A percentile compares a stretch with the other conserved stretches of the same genome.
phyloP scores from a whole-genome alignment of 2,329 filamentous ascomycete species.

The Diaporthe velutina region DNA sequence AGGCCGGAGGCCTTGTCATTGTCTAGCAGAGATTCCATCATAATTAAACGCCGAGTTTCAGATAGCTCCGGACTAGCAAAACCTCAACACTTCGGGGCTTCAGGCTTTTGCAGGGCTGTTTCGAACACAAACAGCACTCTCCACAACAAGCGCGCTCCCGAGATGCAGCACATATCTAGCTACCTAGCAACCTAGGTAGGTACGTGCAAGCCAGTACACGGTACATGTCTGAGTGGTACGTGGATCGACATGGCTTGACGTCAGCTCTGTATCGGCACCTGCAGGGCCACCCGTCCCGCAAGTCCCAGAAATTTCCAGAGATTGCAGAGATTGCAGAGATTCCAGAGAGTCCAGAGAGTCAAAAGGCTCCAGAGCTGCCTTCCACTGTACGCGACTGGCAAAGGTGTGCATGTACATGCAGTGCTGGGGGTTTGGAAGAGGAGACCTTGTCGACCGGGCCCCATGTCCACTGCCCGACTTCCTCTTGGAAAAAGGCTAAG shows the following conservation, averaged over 20 bases:
- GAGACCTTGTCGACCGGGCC: background rate
- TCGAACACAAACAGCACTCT: slow-evolving; percentile 25
- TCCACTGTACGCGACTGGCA: background rate
- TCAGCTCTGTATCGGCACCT: slow-evolving; percentile 16
- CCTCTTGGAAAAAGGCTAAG: background rate
- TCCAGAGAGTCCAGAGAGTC: background rate
- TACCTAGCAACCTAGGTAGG: no score
- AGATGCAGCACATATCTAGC: background rate
- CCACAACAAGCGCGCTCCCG: background rate
- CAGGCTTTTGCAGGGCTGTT: slow-evolving; percentile 22
- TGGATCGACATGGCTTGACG: slow-evolving; percentile 26
- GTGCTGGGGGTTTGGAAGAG: background rate
- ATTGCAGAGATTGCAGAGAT: background rate
- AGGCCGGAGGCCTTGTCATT: background rate
- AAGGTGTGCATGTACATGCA: background rate
- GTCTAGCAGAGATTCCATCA: background rate
- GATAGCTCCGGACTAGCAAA: background rate
- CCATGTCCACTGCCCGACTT: background rate
- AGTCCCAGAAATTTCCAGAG: background rate
- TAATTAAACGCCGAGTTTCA: slow-evolving; percentile 22
- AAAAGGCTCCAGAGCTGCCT: background rate
- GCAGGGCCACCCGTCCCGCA: slow-evolving; percentile 4
- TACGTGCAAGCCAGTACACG: background rate
- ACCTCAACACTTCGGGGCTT: background rate
- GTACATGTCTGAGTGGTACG: background rate